Evolutionary conservation across 371 early-diverging fungal species (phyloP), one percentile per base, ranked within the genome.

Genomic region (Mucor indicus): DNA sequence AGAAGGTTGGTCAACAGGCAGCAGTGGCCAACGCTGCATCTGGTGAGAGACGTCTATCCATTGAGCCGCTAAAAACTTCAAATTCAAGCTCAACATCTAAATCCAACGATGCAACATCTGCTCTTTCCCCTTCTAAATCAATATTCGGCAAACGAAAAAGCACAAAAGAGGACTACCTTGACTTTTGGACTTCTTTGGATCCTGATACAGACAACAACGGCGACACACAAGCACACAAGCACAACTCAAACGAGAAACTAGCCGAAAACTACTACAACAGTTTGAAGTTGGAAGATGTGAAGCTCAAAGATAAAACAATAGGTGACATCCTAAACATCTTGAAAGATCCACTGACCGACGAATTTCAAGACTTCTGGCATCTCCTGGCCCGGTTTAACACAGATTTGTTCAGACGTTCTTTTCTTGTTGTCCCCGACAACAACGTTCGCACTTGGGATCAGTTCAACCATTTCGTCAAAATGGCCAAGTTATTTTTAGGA

Each of bases 381-480:
- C 37, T 31, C 2, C 65, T 77, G 2, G 85, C 89, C 12, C 48
- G 71, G 15, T 46, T 30, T 24, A 89, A 89, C 59, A 77, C 79
- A 10, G 50, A 54, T 11, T 37, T 80, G 1, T 86, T 77, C 55
- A 67, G 88, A 12, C 63, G 78, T 4, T 69, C 82, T 1, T 89
- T 89, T 52, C 64, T 75, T 20, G 80, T 80, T 22, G 69, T 83
- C n/a, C 89, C 89, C 5, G 90, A 89, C 52, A 83, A 89, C 24
- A 78, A 75, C 15, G 73, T 90, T 11, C 67, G 57, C 20, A 78
- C 63, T 4, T 89, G 84, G 83, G 72, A 69, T 6, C 64, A 79
- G 50, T 85, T 85, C 44, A 54, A 72, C n/a, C 48, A 62, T 30
- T 88, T 81, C 35, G 62, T 71, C 16, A 58, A 64, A 27, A 62